Evolutionary conservation across 495 filamentous ascomycete genomes (phyloP).

Genomic region (Penicillium herquei): DNA sequence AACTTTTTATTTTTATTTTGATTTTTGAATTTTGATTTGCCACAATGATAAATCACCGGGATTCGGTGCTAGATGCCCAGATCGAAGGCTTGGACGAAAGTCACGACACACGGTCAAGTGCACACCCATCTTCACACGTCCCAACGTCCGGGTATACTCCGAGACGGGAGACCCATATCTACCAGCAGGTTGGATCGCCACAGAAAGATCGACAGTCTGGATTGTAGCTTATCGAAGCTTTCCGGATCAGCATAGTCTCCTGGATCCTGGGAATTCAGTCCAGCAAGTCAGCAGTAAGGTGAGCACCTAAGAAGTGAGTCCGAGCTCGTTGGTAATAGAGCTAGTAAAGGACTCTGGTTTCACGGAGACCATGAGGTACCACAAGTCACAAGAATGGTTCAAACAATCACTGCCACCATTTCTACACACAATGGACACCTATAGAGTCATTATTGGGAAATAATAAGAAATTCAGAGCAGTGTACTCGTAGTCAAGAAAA

Average conservation of each 20-base stretch:
- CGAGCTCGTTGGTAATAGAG: conserved; percentile 23
- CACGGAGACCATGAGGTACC: conserved; percentile 24
- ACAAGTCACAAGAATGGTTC: conserved; percentile 14
- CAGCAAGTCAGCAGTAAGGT: conserved; percentile 6
- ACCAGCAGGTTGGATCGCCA: conserved; percentile 3
- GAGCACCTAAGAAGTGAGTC: conserved; percentile 2
- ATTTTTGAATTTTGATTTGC: conserved; percentile 21
- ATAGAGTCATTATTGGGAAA: neutral
- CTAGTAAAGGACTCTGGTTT: conserved; percentile 17
- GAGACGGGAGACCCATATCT: conserved; percentile 9
- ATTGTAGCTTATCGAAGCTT: conserved; percentile 18
- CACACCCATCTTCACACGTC: neutral
- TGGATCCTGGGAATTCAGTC: neutral
- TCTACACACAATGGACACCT: no score
- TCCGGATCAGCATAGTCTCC: conserved; percentile 10
- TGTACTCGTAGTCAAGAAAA: conserved; percentile 4
- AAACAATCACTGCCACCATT: neutral
- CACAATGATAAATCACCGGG: conserved; percentile 31
- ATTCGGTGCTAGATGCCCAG: neutral
- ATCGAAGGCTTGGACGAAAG: neutral
- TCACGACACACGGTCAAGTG: conserved; percentile 4
- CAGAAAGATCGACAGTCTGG: conserved; percentile 14
- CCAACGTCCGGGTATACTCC: conserved; percentile 9
- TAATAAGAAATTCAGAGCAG: neutral
- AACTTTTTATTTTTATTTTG: conserved; percentile 6